Conservation (phyloP, 257 asterid species). For the Lavandula angustifolia region DNA sequence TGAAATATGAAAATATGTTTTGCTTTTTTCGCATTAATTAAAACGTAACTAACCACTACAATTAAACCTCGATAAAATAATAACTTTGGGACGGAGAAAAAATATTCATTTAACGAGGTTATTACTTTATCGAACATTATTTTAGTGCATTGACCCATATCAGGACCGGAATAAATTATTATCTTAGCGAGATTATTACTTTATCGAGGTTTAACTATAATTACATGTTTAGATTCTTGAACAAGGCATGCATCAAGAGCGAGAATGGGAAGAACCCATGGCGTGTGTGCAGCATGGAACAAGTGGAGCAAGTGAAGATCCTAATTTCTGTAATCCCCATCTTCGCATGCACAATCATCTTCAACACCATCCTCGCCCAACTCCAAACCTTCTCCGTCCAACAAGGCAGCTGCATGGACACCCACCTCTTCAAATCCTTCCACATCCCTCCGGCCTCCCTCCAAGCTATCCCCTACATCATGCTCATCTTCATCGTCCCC, state of each 20-base stretch:
- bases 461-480: slow-evolving; percentile 88
- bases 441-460: slow-evolving; percentile 94
- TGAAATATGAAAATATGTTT: too few species aligned
- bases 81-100: too few species aligned
- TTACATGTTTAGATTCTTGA: slow-evolving; percentile 58
- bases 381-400: slow-evolving; percentile 96
- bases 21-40: too few species aligned
- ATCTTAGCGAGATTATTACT: too few species aligned
- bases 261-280: slow-evolving; percentile 47
- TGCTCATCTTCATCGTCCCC: slow-evolving; percentile 77
- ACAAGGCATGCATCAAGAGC: slow-evolving; percentile 81
- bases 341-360: slow-evolving; percentile 84
- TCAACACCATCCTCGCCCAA: slow-evolving; percentile 92
- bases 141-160: too few species aligned
- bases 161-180: too few species aligned
- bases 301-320: slow-evolving; percentile 80
- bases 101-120: too few species aligned
- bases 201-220: too few species aligned
- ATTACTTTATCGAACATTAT: too few species aligned
- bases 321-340: slow-evolving; percentile 71
- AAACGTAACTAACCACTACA: too few species aligned
- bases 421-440: slow-evolving; percentile 56
- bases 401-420: slow-evolving; percentile 85
- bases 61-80: too few species aligned
- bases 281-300: slow-evolving; percentile 57